phyloP scores from a whole-genome alignment of 371 early-diverging fungal species.

The Rhizopus microsporus region DNA sequence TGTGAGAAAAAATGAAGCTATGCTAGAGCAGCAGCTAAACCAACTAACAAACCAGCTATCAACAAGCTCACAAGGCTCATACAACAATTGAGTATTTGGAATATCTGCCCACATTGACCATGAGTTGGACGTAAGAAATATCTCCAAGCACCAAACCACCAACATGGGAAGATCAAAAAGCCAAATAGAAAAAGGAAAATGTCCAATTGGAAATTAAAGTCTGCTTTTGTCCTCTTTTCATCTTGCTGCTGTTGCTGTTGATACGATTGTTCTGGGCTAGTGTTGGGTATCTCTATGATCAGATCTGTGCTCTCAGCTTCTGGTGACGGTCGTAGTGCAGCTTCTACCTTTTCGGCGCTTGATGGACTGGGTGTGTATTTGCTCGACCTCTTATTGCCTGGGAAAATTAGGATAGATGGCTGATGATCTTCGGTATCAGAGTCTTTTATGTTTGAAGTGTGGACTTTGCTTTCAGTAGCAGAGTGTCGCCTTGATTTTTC shows the following conservation, averaged over 20 bases:
- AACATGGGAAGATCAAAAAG: slow-evolving; percentile 27
- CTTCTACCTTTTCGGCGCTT: no score
- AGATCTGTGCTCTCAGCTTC: no score
- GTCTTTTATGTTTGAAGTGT: no score
- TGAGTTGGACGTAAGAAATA: not conserved
- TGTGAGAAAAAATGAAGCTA: slow-evolving; percentile 3
- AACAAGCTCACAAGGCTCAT: slow-evolving; percentile 20
- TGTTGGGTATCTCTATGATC: no score
- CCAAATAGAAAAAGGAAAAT: slow-evolving; percentile 26
- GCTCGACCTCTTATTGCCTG: no score
- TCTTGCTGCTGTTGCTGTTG: not conserved
- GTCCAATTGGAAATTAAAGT: not conserved
- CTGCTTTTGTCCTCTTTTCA: not conserved
- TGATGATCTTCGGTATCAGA: no score
- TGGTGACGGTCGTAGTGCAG: no score
- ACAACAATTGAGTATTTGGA: slow-evolving; percentile 19
- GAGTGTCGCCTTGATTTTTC: no score
- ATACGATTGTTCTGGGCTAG: no score
- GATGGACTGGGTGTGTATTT: no score
- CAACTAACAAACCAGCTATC: slow-evolving; percentile 18
- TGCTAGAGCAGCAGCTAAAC: slow-evolving; percentile 6
- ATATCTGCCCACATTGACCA: not conserved
- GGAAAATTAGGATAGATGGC: no score
- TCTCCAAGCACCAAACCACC: slow-evolving; percentile 26
- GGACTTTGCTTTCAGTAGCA: no score